Base-by-base conservation (phyloP, 768 basidiomycete species). In the Pulveroboletus sp. region DNA sequence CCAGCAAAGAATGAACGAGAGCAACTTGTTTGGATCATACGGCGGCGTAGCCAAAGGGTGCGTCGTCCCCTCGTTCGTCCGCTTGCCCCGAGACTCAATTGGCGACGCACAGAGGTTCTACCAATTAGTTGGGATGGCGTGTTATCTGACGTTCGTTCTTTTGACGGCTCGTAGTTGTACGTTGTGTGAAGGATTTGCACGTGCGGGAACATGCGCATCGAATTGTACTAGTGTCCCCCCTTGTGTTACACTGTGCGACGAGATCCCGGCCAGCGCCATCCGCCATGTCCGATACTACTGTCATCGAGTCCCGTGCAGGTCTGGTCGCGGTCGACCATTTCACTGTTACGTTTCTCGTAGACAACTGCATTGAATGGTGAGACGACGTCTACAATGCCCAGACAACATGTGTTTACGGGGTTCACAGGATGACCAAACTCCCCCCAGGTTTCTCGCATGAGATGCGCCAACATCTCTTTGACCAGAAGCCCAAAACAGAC, bases 371-470 rank as follows among this genome's bases (percentile, higher is more conserved):
- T 31, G 90, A 92, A 83, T 91, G 90, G 89, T 84, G 54, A 39
- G 57, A 24, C 2, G 17, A 29, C 27, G 27, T 9, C 27, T 5
- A 9, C 25, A 29, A 29, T 7, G 8, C 27, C 12, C 25, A 27
- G 25, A 27, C 25, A 9, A 27, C n/a, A n/a, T n/a, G 25, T 27
- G 25, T 27, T 27, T 5, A 27, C 25, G 25, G 9, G 25, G 25
- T 27, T 27, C 5, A 27, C 51, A 89, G 87, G 87, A 84, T 91
- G 77, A 85, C 85, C 11, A 82, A 81, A 62, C 67, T 91, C 8
- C 90, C 91, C 7, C 77, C 84, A 1, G 87, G 87, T 7, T 92
- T 92, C 65, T 76, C 73, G 0, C 85, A 84, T 59, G 90, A 94
- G 64, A 25, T 88, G 23, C 72, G 70, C 4, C 78, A 80, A 47